These are phyloP conservation scores for Cladophialophora yegresii DNA, from an alignment of 2,329 filamentous ascomycete genomes.

Conservation along the genomic window DNA sequence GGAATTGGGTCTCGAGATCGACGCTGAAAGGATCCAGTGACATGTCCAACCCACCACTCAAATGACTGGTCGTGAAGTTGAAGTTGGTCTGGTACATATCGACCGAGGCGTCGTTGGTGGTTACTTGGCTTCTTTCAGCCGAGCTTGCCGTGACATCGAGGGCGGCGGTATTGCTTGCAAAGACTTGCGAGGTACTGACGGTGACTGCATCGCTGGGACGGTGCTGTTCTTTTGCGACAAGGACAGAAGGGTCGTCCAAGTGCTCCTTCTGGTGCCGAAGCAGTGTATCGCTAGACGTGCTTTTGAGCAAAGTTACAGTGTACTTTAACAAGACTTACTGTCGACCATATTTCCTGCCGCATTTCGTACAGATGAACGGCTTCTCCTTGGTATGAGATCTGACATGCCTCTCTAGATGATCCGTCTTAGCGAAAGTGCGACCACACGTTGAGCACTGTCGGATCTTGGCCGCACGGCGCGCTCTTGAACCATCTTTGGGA, in stretches of 20 bases:
- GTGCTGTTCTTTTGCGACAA: neutral
- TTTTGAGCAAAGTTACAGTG: neutral
- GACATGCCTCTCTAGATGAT: slow-evolving; percentile 42
- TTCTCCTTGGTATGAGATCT: slow-evolving; percentile 42
- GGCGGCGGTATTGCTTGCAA: slow-evolving; percentile 4
- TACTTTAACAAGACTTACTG: slow-evolving; percentile 23
- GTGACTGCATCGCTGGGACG: neutral
- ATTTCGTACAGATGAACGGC: slow-evolving; percentile 37
- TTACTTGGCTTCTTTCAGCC: slow-evolving; percentile 1
- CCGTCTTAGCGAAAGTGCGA: slow-evolving; percentile 39
- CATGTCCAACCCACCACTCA: slow-evolving; percentile 16
- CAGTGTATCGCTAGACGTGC: slow-evolving; percentile 27
- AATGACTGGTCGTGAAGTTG: slow-evolving; percentile 10
- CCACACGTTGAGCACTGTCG: slow-evolving; percentile 34
- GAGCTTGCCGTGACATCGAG: slow-evolving; percentile 1
- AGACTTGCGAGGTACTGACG: slow-evolving; percentile 1
- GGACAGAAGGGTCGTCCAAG: slow-evolving; percentile 8
- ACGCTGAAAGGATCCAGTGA: slow-evolving; percentile 25
- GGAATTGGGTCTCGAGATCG: slow-evolving; percentile 30
- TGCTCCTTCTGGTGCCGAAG: slow-evolving; percentile 33
- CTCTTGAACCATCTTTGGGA: slow-evolving; percentile 17
- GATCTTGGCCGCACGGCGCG: slow-evolving; percentile 25
- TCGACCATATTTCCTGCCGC: slow-evolving; percentile 32
- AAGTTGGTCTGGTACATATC: slow-evolving; percentile 11
- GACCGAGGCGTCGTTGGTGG: slow-evolving; percentile 5